phyloP scores from a whole-genome alignment of 768 basidiomycete species.

The Boletus speciosus region DNA sequence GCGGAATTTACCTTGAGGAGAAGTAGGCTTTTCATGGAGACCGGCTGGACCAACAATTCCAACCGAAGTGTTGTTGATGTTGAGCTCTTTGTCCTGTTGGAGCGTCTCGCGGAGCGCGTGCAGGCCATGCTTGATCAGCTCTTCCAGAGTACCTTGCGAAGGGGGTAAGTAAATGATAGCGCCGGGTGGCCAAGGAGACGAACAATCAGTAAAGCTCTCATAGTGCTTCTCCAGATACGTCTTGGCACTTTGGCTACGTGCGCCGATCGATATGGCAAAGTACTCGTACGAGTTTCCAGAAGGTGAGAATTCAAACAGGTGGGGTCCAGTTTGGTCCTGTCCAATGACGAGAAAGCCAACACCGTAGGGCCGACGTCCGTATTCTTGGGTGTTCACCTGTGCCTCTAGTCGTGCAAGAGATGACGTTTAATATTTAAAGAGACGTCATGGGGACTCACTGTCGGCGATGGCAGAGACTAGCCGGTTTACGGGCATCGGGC shows the following conservation, averaged over 20 bases:
- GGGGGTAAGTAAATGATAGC: not conserved
- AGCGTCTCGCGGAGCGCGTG: slow-evolving; percentile 95
- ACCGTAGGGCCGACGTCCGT: slow-evolving; percentile 95
- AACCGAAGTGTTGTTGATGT: slow-evolving; percentile 88
- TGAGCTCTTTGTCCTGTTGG: slow-evolving; percentile 97
- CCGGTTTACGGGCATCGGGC: slow-evolving; percentile 90
- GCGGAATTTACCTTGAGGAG: slow-evolving; percentile 65
- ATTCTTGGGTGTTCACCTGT: slow-evolving; percentile 98
- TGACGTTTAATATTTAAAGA: not conserved
- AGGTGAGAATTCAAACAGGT: slow-evolving; percentile 97
- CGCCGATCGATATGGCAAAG: slow-evolving; percentile 97
- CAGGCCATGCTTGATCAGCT: slow-evolving; percentile 88
- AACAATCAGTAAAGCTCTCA: slow-evolving; percentile 82
- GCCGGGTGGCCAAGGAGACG: slow-evolving; percentile 26
- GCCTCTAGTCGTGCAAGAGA: slow-evolving; percentile 59
- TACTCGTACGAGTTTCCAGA: slow-evolving; percentile 98
- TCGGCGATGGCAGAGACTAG: slow-evolving; percentile 93
- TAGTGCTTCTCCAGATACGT: slow-evolving; percentile 97
- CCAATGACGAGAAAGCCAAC: slow-evolving; percentile 98
- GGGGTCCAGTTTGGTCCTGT: slow-evolving; percentile 93
- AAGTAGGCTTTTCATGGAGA: slow-evolving; percentile 49
- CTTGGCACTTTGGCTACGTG: slow-evolving; percentile 96
- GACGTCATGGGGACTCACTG: slow-evolving; percentile 52
- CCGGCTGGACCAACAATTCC: slow-evolving; percentile 83
- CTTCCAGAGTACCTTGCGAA: slow-evolving; percentile 70